Base-by-base conservation (phyloP, 768 basidiomycete genomes). In the Amanita thiersii region DNA sequence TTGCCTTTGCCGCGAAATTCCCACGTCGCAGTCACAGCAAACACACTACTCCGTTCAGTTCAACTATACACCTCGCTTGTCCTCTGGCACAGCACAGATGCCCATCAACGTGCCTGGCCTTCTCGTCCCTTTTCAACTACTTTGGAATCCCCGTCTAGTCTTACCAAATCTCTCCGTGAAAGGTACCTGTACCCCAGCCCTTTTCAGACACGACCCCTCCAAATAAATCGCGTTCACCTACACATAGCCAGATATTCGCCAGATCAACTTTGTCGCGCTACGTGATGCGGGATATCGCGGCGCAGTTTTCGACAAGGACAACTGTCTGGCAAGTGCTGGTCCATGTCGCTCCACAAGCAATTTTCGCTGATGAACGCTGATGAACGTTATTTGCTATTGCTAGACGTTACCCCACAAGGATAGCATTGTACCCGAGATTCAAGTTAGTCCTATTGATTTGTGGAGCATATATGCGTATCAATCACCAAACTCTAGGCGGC, bases 281-380 rank as follows among this genome's bases (percentile, higher is more conserved):
- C 73, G 73, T 43, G 67, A 69, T 43, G 77, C 80, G 5, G 91
- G 93, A 3, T 92, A 89, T 56, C 75, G 79, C 34, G 91, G 86
- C n/a, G 87, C 84, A 2, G 79, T 99, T 1, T 85, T 98, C 50
- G 94, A 98, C 72, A 97, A 98, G 63, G 94, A 99, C 56, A 98
- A 99, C 52, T 98, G 94, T 55, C 63, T 98, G 50, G 94, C 89
- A 49, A 20, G 83, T n/a, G n/a, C n/a, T n/a, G n/a, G n/a, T n/a
- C n/a, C n/a, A n/a, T n/a, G n/a, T 64, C 30, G 26, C 18, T 17
- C 28, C 36, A 39, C 26, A 5, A 5, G 25, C 15, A 4, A 10
- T 15, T 23, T 10, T 12, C 3, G 14, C 6, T 37, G 31, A 29
- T 10, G 17, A 12, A 21, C 4, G 2, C 3, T 40, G 14, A 9